Evolutionary conservation across 371 early-diverging fungal genomes (phyloP).

Genomic region (Mucor piriformis): DNA sequence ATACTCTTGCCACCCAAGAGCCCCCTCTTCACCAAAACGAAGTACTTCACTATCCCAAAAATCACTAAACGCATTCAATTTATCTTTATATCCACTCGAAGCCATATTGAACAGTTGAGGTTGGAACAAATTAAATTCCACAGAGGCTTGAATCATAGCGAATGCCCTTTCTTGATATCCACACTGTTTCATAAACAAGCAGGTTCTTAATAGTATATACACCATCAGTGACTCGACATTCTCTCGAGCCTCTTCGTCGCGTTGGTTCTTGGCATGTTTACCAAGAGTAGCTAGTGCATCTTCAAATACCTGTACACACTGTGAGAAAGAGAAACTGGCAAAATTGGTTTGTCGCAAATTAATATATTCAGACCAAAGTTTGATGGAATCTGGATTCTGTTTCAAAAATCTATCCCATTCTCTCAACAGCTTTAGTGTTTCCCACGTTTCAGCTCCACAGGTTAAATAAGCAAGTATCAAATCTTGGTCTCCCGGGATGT

Average conservation of each 20-base stretch:
- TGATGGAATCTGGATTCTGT: constrained; percentile 45
- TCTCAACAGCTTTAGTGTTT: constrained; percentile 60
- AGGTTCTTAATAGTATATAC: constrained; percentile 65
- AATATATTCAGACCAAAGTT: constrained; percentile 80
- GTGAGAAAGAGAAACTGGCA: constrained; percentile 64
- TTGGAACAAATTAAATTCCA: constrained; percentile 73
- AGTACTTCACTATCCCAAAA: constrained; percentile 83
- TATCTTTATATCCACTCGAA: constrained; percentile 40
- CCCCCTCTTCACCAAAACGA: constrained; percentile 78
- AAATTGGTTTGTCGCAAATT: constrained; percentile 76
- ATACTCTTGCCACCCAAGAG: constrained; percentile 60
- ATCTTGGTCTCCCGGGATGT: constrained; percentile 62
- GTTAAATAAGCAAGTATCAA: constrained; percentile 64
- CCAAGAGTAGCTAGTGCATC: constrained; percentile 57
- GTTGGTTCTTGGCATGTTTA: constrained; percentile 19
- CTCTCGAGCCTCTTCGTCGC: constrained; percentile 31
- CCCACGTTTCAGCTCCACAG: constrained; percentile 65
- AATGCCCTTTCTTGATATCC: constrained; percentile 78
- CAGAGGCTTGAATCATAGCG: constrained; percentile 67
- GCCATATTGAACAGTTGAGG: constrained; percentile 44
- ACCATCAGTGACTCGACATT: constrained; percentile 63
- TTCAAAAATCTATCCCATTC: constrained; percentile 76
- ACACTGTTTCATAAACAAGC: constrained; percentile 67
- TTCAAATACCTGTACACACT: constrained; percentile 66
- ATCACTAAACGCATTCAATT: constrained; percentile 60